Conservation (phyloP, 306 rosid species). For the Mimosa bimucronata region DNA sequence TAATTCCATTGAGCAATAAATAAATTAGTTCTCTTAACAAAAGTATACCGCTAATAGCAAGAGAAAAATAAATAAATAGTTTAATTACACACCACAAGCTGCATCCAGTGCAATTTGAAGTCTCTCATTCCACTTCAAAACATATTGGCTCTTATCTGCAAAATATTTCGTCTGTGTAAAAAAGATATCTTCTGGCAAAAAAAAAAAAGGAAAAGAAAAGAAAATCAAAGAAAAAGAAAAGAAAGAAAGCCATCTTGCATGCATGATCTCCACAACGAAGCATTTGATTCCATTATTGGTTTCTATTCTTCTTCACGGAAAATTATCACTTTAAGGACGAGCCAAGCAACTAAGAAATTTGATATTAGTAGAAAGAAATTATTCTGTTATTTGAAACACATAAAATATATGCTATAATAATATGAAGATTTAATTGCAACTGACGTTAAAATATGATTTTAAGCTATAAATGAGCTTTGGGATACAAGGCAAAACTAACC, state of each 20-base stretch:
- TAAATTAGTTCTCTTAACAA: not conserved
- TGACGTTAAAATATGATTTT: not conserved
- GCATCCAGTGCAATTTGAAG: conserved; percentile 32
- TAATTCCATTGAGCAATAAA: not conserved
- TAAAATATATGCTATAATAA: too few species aligned
- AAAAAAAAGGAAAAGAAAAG: too few species aligned
- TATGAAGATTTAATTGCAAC: not conserved
- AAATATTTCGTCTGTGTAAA: not conserved
- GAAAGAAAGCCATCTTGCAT: too few species aligned
- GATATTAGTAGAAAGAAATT: too few species aligned
- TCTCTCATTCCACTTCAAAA: conserved; percentile 1
- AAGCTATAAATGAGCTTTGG: not conserved
- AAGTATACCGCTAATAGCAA: not conserved
- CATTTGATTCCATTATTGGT: not conserved
- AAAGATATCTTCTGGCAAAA: too few species aligned
- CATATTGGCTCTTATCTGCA: conserved; percentile 5
- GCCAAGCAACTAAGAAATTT: not conserved
- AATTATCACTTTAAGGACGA: not conserved
- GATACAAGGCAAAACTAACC: not conserved
- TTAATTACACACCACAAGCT: conserved; percentile 23
- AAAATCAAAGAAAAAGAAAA: too few species aligned
- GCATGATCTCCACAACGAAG: too few species aligned
- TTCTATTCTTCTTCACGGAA: not conserved
- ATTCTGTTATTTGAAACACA: not conserved
- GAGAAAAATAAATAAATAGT: not conserved